These are phyloP conservation scores for Dorcoceras hygrometricum DNA, from an alignment of 257 asterid genomes.

Conservation along the genomic window DNA sequence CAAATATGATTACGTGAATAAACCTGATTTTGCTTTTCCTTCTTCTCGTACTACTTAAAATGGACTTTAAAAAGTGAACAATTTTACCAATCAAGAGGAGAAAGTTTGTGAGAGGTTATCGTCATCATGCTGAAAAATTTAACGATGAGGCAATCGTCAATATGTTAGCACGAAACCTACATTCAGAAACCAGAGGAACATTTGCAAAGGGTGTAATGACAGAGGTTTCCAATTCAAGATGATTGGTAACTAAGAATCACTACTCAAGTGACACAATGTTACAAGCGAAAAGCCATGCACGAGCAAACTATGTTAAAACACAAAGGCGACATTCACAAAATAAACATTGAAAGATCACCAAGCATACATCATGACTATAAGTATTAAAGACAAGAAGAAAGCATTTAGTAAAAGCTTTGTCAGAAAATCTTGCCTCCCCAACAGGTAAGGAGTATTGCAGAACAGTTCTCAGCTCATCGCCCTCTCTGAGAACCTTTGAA, in stretches of 20 bases:
- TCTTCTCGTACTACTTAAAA: slow-evolving; percentile 3
- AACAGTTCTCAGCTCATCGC: slow-evolving; percentile 54
- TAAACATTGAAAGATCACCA: slow-evolving; percentile 12
- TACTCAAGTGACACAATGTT: slow-evolving; percentile 2
- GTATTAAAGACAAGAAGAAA: slow-evolving; percentile 23
- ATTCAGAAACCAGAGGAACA: neutral
- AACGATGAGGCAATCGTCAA: neutral
- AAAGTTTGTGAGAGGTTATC: slow-evolving; percentile 12
- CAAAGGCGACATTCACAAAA: neutral
- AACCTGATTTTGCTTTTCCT: neutral
- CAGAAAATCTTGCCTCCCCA: slow-evolving; percentile 60
- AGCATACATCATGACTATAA: slow-evolving; percentile 5
- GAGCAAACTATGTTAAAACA: neutral
- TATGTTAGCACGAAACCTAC: slow-evolving; percentile 10
- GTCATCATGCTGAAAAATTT: neutral
- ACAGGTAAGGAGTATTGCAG: slow-evolving; percentile 59
- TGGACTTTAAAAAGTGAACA: neutral
- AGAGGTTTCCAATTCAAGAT: neutral
- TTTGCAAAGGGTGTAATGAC: slow-evolving; percentile 2
- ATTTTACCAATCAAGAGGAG: slow-evolving; percentile 15
- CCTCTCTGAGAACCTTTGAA: slow-evolving; percentile 58
- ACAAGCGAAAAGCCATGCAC: slow-evolving; percentile 10
- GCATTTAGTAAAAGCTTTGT: slow-evolving; percentile 19
- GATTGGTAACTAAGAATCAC: slow-evolving; percentile 3
- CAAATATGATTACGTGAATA: slow-evolving; percentile 11